These are phyloP conservation scores for Claviceps digitariae DNA, from an alignment of 2,329 filamentous ascomycete species.

Conservation along the genomic window DNA sequence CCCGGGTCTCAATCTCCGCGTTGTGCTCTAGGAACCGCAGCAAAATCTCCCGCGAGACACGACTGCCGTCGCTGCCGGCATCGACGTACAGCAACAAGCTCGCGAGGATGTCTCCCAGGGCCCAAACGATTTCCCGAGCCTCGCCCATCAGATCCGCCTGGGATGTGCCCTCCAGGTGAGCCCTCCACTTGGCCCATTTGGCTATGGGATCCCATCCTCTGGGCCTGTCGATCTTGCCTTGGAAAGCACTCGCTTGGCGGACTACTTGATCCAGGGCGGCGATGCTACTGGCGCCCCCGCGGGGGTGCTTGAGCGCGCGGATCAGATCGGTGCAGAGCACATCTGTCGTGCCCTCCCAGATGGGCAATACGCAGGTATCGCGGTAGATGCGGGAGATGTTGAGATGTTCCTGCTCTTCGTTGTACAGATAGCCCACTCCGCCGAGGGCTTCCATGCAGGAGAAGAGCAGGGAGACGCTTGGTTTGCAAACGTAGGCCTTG, in stretches of 20 bases:
- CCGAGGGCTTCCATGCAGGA: constrained; percentile 51
- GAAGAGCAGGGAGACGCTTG: constrained; percentile 34
- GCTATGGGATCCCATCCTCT: constrained; percentile 16
- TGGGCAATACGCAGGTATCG: constrained; percentile 48
- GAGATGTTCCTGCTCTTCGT: constrained; percentile 46
- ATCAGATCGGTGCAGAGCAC: constrained; percentile 45
- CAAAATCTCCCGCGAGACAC: constrained; percentile 25
- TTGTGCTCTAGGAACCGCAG: constrained; percentile 23
- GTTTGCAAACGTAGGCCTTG: constrained; percentile 44
- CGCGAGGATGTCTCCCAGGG: constrained; percentile 29
- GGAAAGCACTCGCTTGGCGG: constrained; percentile 10
- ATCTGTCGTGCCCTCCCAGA: constrained; percentile 64
- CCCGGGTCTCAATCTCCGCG: constrained; percentile 8
- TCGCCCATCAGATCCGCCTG: constrained; percentile 30
- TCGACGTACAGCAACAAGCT: constrained; percentile 30
- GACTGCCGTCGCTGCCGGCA: constrained; percentile 21
- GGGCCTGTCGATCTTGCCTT: constrained; percentile 12
- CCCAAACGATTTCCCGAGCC: constrained; percentile 31
- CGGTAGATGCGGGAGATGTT: constrained; percentile 55
- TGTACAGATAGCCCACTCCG: constrained; percentile 53
- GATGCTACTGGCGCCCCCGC: constrained; percentile 21
- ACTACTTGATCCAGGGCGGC: constrained; percentile 31
- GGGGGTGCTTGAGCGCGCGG: constrained; percentile 32
- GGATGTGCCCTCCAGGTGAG: constrained; percentile 19
- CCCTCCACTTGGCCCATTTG: constrained; percentile 27